Evolutionary conservation across 345 rosid genomes (phyloP).

Genomic region (Passiflora organensis): DNA sequence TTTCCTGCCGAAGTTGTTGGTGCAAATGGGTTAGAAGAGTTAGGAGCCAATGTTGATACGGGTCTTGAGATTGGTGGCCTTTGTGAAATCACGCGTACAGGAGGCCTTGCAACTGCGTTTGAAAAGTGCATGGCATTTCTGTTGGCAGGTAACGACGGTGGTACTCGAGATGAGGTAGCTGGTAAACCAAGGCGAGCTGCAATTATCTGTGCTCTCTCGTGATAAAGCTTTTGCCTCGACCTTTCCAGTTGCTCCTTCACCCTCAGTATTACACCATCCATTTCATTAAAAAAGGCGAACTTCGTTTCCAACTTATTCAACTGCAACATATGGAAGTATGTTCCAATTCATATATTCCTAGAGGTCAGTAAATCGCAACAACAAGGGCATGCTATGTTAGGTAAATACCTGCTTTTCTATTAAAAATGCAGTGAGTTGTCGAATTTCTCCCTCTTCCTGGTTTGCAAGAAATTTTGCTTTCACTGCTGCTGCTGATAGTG

Average conservation of each 20-base stretch:
- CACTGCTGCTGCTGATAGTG: constrained; percentile 93
- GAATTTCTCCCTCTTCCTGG: constrained; percentile 82
- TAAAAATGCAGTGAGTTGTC: constrained; percentile 58
- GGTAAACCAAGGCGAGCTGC: constrained; percentile 76
- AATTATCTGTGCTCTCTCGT: constrained; percentile 90
- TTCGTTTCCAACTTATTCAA: constrained; percentile 82
- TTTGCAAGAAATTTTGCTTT: constrained; percentile 84
- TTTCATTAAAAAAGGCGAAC: constrained; percentile 73
- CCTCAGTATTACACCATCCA: constrained; percentile 57
- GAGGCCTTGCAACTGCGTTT: constrained; percentile 60
- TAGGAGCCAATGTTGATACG: constrained; percentile 40
- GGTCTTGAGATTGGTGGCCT: constrained; percentile 73
- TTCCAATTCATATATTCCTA: background rate
- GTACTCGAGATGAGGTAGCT: constrained; percentile 57
- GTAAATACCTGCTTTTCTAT: constrained; percentile 80
- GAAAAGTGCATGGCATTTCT: constrained; percentile 61
- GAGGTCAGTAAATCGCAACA: background rate
- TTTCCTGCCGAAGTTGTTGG: constrained; percentile 46
- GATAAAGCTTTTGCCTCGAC: constrained; percentile 81
- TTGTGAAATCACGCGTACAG: constrained; percentile 48
- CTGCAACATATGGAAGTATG: constrained; percentile 35
- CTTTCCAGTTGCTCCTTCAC: constrained; percentile 88
- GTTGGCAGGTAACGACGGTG: constrained; percentile 53
- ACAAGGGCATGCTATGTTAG: background rate
- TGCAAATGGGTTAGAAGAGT: constrained; percentile 35